These are phyloP conservation scores for Suillus tomentosus DNA, from an alignment of 768 basidiomycete genomes.

Conservation along the genomic window DNA sequence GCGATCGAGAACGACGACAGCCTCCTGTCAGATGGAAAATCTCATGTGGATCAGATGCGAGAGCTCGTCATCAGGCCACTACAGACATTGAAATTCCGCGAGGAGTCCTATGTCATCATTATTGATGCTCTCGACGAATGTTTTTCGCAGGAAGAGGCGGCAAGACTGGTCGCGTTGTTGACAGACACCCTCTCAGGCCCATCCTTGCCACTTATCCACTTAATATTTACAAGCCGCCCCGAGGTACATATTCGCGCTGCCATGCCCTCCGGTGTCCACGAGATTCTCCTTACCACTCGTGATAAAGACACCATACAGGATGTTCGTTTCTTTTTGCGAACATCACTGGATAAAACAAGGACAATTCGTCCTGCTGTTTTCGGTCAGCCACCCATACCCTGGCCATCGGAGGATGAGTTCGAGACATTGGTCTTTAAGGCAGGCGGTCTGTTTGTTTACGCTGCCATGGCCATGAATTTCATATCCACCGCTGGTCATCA, in stretches of 20 bases:
- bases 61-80: constrained; percentile 21
- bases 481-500: constrained; percentile 9
- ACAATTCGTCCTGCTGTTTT: constrained; percentile 9
- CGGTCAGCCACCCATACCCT: constrained; percentile 11
- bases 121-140: constrained; percentile 17
- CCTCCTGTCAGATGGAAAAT: constrained; percentile 7
- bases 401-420: constrained; percentile 21
- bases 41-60: constrained; percentile 16
- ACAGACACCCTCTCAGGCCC: constrained; percentile 11
- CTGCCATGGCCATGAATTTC: constrained; percentile 21
- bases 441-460: constrained; percentile 20
- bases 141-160: constrained; percentile 16
- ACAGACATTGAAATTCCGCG: constrained; percentile 7
- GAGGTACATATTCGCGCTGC: background rate
- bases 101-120: constrained; percentile 6
- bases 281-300: constrained; percentile 11
- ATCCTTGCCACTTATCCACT: background rate
- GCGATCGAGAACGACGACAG: constrained; percentile 18
- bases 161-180: background rate
- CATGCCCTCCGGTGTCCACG: constrained; percentile 11
- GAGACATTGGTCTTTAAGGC: constrained; percentile 17
- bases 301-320: constrained; percentile 17
- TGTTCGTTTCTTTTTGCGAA: constrained; percentile 17
- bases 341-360: constrained; percentile 17
- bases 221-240: background rate